phyloP scores from a whole-genome alignment of 2,329 filamentous ascomycete species.

The Pseudopyrenochaeta lycopersici region DNA sequence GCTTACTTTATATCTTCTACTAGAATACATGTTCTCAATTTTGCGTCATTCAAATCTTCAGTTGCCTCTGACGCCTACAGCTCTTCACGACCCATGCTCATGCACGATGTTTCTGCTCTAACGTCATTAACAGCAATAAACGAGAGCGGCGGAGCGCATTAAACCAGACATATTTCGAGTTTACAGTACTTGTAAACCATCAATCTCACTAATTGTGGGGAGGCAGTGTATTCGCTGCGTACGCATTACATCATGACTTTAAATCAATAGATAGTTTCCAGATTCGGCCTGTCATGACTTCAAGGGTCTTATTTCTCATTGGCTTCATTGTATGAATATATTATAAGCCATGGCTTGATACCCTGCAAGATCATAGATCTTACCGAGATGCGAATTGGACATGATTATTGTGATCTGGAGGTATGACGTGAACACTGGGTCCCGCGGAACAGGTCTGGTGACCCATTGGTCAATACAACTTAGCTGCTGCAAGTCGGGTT shows the following conservation, averaged over 20 bases:
- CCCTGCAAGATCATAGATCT: not conserved
- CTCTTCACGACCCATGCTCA: not conserved
- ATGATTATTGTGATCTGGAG: not conserved
- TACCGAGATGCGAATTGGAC: not conserved
- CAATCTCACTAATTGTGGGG: not conserved
- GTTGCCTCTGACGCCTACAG: slow-evolving; percentile 2
- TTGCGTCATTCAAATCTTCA: not conserved
- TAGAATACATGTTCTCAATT: not conserved
- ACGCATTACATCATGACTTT: slow-evolving; percentile 6
- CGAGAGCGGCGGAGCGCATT: not conserved
- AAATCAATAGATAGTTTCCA: not conserved
- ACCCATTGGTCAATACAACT: not conserved
- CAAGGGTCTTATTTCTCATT: not conserved
- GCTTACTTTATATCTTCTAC: not conserved
- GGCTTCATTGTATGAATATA: not conserved
- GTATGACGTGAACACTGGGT: not conserved
- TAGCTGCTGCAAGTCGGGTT: not conserved
- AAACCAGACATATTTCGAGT: not conserved
- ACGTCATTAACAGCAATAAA: not conserved
- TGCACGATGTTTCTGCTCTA: not conserved
- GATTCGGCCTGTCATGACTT: not conserved
- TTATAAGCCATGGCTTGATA: too few species aligned
- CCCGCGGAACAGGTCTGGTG: not conserved
- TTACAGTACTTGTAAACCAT: not conserved
- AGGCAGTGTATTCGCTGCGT: not conserved